Evolutionary conservation across 306 rosid species (phyloP), one percentile per base, ranked within the genome.

Genomic region (Malus asiatica): DNA sequence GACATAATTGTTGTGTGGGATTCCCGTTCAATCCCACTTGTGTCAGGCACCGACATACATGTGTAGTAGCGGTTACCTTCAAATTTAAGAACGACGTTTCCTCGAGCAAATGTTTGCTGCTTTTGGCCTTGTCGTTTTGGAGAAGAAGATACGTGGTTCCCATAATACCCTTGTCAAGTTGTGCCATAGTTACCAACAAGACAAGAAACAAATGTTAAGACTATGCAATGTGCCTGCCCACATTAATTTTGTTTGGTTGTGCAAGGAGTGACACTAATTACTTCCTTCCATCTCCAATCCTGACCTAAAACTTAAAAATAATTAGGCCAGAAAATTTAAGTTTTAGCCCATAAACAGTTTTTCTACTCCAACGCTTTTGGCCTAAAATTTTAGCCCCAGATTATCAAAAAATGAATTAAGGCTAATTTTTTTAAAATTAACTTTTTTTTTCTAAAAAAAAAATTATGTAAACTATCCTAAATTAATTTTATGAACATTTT

Each of bases 251-350:
- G 45, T 40, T 40, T 8, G 3, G 45, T 2, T 0, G 11, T 8
- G 0, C 0, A 40, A 40, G 0, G 11, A 1, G 11, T 40, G 11
- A 40, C 11, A 3, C 45, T 40, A 40, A 0, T 40, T 40, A 0
- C 0, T 8, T 40, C 1, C 0, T 40, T 40, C n/a, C n/a, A n/a
- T n/a, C n/a, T n/a, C n/a, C n/a, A n/a, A n/a, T n/a, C n/a, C n/a
- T n/a, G n/a, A n/a, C n/a, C n/a, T n/a, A n/a, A n/a, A n/a, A n/a
- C n/a, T n/a, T n/a, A n/a, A n/a, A n/a, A n/a, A n/a, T n/a, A n/a
- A n/a, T n/a, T n/a, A n/a, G n/a, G n/a, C n/a, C n/a, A n/a, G n/a
- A n/a, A n/a, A n/a, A n/a, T n/a, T n/a, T n/a, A n/a, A n/a, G n/a
- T n/a, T n/a, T n/a, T n/a, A n/a, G n/a, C n/a, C n/a, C n/a, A n/a